A percentile compares a stretch with the other conserved stretches of the same genome.
phyloP scores from a whole-genome alignment of 2,329 filamentous ascomycete species.

The Scleromitrula shiraiana region DNA sequence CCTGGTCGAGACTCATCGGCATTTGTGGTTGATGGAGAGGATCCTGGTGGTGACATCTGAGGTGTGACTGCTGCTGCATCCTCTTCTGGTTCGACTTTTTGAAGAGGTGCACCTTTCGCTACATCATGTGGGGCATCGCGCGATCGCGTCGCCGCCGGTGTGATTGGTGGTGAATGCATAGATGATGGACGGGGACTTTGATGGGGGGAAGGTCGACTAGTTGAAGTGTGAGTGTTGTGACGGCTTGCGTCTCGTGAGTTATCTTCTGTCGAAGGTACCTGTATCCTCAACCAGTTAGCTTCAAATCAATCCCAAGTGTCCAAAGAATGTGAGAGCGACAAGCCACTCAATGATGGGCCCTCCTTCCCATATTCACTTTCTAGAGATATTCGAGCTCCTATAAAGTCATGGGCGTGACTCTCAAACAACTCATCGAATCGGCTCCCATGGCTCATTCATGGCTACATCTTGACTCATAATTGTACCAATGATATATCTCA shows the following conservation, averaged over 20 bases:
- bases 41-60: slow-evolving; percentile 55
- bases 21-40: slow-evolving; percentile 33
- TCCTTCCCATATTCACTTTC: too few relatives aligned
- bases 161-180: slow-evolving; percentile 82
- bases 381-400: too few relatives aligned
- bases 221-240: slow-evolving; percentile 56
- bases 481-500: too few relatives aligned
- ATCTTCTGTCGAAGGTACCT: slow-evolving; percentile 55
- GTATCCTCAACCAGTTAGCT: slow-evolving; percentile 16
- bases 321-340: background rate
- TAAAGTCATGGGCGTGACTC: too few relatives aligned
- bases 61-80: slow-evolving; percentile 54
- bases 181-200: slow-evolving; percentile 60
- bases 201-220: slow-evolving; percentile 56
- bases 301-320: background rate
- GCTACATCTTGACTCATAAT: too few relatives aligned
- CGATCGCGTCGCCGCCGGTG: slow-evolving; percentile 68
- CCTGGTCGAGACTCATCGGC: slow-evolving; percentile 26
- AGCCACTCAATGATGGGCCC: too few relatives aligned
- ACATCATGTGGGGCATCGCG: slow-evolving; percentile 36
- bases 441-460: too few relatives aligned
- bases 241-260: slow-evolving; percentile 50
- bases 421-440: too few relatives aligned
- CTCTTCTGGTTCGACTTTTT: slow-evolving; percentile 32
- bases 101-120: slow-evolving; percentile 28